Conservation (phyloP, 495 filamentous ascomycete genomes). For the Saxophila tyrrhenica region DNA sequence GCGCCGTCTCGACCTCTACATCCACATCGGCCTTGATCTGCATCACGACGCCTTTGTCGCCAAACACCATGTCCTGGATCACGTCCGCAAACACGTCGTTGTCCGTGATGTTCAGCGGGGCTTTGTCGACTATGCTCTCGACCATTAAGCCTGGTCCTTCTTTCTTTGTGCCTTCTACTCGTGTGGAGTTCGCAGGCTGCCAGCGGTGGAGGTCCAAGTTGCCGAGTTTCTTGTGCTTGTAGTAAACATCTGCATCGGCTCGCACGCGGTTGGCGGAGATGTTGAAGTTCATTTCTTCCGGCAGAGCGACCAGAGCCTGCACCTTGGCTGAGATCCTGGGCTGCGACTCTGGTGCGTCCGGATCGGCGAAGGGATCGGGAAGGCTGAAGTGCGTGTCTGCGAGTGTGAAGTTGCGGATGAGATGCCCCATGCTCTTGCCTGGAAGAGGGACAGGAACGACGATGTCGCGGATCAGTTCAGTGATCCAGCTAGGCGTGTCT, state of each 20-base stretch:
- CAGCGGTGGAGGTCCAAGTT: slow-evolving; percentile 64
- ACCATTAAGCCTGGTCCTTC: slow-evolving; percentile 50
- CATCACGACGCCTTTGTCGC: slow-evolving; percentile 50
- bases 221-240: slow-evolving; percentile 63
- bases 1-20: slow-evolving; percentile 61
- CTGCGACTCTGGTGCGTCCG: slow-evolving; percentile 58
- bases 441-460: slow-evolving; percentile 77
- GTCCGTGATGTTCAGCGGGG: slow-evolving; percentile 71
- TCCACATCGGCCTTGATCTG: slow-evolving; percentile 72
- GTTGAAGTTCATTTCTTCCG: slow-evolving; percentile 73
- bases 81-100: slow-evolving; percentile 62
- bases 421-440: slow-evolving; percentile 62
- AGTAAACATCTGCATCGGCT: slow-evolving; percentile 68
- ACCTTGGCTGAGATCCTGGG: slow-evolving; percentile 74
- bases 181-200: slow-evolving; percentile 74
- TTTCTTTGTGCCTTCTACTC: slow-evolving; percentile 40
- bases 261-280: slow-evolving; percentile 63
- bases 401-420: slow-evolving; percentile 78
- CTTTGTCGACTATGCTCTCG: slow-evolving; percentile 60
- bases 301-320: slow-evolving; percentile 60
- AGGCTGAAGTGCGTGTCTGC: slow-evolving; percentile 72
- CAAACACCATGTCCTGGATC: slow-evolving; percentile 63
- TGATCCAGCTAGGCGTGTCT: slow-evolving; percentile 68
- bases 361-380: slow-evolving; percentile 64
- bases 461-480: slow-evolving; percentile 65